These are phyloP conservation scores for Tardiomyces depauwii DNA, from an alignment of 1,139 yeast genomes.

Conservation along the genomic window DNA sequence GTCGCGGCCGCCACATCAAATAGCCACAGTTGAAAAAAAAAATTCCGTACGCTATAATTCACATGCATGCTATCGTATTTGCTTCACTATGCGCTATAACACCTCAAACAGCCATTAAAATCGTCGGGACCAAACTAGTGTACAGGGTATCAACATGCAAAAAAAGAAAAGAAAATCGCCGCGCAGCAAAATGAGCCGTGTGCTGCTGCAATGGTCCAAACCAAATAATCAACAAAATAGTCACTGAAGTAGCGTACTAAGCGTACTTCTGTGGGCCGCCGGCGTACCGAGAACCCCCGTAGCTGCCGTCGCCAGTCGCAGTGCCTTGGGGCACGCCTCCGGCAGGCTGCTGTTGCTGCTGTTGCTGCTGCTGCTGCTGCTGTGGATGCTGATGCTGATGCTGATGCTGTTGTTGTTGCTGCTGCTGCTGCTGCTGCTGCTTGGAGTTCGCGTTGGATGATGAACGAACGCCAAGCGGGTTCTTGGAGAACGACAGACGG, in stretches of 20 bases:
- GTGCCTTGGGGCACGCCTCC: not conserved
- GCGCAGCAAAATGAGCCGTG: too few relatives aligned
- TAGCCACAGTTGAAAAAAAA: too few relatives aligned
- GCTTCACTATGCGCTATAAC: not conserved
- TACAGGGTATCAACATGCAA: not conserved
- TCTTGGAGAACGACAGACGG: constrained; percentile 83
- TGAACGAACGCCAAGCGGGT: constrained; percentile 93
- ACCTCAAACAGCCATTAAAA: not conserved
- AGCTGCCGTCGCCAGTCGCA: not conserved
- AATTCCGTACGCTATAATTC: not conserved
- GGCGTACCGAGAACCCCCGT: not conserved
- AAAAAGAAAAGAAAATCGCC: not conserved
- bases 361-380: constrained; percentile 14
- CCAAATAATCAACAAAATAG: not conserved
- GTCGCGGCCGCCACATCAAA: too few relatives aligned
- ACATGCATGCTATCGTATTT: not conserved
- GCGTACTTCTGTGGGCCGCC: not conserved
- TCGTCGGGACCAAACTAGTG: constrained; percentile 1
- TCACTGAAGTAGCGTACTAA: not conserved
- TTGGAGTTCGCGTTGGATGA: constrained; percentile 22
- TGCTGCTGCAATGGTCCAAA: too few relatives aligned
- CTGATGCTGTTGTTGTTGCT: not conserved
- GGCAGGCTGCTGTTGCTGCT: constrained; percentile 1
- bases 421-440: constrained; percentile 10
- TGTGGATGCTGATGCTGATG: constrained; percentile 14